A percentile compares a stretch with the other conserved stretches of the same genome.
Conservation (phyloP, 2,329 filamentous ascomycete genomes). For the Coniochaeta ligniaria region DNA sequence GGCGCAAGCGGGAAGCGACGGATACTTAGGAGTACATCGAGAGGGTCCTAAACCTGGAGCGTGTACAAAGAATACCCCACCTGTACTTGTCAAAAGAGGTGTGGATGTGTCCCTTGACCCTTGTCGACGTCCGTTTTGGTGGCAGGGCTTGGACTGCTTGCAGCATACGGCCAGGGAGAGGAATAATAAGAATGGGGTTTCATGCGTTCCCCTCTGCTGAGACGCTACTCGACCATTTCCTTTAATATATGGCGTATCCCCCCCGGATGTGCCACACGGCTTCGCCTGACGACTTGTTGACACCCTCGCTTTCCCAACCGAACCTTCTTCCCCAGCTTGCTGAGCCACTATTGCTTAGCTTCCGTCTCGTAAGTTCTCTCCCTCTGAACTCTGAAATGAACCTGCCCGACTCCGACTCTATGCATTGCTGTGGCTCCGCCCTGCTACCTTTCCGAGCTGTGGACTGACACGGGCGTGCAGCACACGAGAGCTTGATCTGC, state of each 20-base stretch:
- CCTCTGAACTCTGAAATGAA: not conserved
- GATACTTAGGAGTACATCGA: not conserved
- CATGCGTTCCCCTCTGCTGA: constrained; percentile 9
- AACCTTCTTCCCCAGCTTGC: not conserved
- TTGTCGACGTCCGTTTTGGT: not conserved
- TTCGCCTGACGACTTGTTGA: not conserved
- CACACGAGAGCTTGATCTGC: constrained; percentile 1
- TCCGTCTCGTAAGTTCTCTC: not conserved
- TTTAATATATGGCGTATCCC: not conserved
- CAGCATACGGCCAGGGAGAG: not conserved
- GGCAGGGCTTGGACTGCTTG: not conserved
- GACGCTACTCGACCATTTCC: not conserved
- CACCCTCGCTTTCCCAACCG: not conserved
- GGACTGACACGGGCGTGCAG: not conserved
- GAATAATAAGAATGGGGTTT: constrained; percentile 15
- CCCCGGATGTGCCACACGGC: not conserved
- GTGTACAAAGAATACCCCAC: not conserved
- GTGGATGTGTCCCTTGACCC: not conserved
- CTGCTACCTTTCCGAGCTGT: not conserved
- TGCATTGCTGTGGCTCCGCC: not conserved
- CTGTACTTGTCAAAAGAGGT: not conserved
- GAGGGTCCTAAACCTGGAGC: not conserved
- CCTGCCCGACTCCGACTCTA: too few species aligned
- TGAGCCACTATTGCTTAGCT: not conserved
- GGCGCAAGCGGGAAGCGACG: not conserved